These are phyloP conservation scores for Platanthera guangdongensis DNA, from an alignment of 106 monocot species.

Conservation along the genomic window DNA sequence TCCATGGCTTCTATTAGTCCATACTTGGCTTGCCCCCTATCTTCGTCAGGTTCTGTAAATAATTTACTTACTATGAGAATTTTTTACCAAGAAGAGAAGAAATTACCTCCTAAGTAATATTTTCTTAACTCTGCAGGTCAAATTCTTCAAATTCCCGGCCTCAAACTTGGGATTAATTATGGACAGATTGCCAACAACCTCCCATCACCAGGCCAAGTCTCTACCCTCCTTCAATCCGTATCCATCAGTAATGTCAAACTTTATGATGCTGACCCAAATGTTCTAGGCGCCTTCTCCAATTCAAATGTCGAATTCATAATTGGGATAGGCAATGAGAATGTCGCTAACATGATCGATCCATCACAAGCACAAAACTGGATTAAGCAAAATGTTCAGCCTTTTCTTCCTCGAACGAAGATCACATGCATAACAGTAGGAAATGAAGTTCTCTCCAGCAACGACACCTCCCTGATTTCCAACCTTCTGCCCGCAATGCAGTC, in stretches of 20 bases:
- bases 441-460: slow-evolving; percentile 31
- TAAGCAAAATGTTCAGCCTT: slow-evolving; percentile 43
- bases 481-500: slow-evolving; percentile 61
- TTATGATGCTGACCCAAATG: slow-evolving; percentile 40
- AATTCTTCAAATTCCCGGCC: not conserved
- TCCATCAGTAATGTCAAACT: slow-evolving; percentile 46
- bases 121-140: slow-evolving; percentile 5
- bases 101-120: not conserved
- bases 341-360: slow-evolving; percentile 25
- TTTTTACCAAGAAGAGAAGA: not conserved
- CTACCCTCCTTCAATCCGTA: slow-evolving; percentile 40
- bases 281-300: slow-evolving; percentile 40
- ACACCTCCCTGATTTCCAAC: slow-evolving; percentile 28
- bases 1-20: too few species aligned
- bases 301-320: slow-evolving; percentile 48
- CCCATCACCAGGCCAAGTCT: slow-evolving; percentile 34
- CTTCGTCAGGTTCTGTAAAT: not conserved
- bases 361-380: slow-evolving; percentile 38
- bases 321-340: slow-evolving; percentile 28
- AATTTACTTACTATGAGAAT: not conserved
- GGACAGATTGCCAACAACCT: slow-evolving; percentile 61
- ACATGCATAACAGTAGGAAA: slow-evolving; percentile 54
- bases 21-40: not conserved
- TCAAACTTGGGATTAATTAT: slow-evolving; percentile 50
- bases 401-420: slow-evolving; percentile 36